phyloP scores from a whole-genome alignment of 441 rosid genomes.

The Hypseocharis bilobata region DNA sequence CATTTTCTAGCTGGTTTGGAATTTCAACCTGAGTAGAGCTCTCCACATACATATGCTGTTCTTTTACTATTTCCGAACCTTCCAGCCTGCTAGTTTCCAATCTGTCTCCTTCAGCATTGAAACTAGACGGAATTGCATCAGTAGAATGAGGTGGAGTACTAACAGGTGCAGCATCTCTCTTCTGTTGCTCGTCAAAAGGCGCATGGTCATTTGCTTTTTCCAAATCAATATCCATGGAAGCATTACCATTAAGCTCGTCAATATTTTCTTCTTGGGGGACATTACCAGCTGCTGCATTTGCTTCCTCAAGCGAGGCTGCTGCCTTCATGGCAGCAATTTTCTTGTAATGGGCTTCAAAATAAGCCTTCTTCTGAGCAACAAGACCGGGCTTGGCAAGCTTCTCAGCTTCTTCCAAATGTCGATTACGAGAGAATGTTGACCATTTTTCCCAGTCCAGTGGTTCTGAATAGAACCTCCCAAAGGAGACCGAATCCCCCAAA shows the following conservation, averaged over 20 bases:
- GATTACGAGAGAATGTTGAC: conserved; percentile 87
- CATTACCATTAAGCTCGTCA: conserved; percentile 6
- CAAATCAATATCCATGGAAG: conserved; percentile 18
- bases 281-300: conserved; percentile 16
- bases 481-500: conserved; percentile 70
- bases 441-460: conserved; percentile 82
- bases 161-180: conserved; percentile 17
- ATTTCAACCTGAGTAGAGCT: conserved; percentile 21
- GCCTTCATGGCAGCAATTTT: conserved; percentile 59
- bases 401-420: conserved; percentile 81
- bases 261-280: conserved; percentile 22
- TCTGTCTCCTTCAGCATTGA: conserved; percentile 9
- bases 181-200: conserved; percentile 18
- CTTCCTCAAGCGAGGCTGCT: conserved; percentile 34
- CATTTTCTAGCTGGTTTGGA: conserved; percentile 21
- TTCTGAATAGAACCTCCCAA: conserved; percentile 79
- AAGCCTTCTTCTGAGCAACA: conserved; percentile 86
- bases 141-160: conserved; percentile 20
- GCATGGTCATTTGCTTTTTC: conserved; percentile 11
- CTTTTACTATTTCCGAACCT: conserved; percentile 20
- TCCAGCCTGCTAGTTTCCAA: conserved; percentile 15
- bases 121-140: conserved; percentile 15
- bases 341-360: conserved; percentile 78
- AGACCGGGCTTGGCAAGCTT: conserved; percentile 75
- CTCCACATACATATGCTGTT: conserved; percentile 19